Conservation (phyloP, 345 rosid genomes). For the Eucalyptus curtisii region DNA sequence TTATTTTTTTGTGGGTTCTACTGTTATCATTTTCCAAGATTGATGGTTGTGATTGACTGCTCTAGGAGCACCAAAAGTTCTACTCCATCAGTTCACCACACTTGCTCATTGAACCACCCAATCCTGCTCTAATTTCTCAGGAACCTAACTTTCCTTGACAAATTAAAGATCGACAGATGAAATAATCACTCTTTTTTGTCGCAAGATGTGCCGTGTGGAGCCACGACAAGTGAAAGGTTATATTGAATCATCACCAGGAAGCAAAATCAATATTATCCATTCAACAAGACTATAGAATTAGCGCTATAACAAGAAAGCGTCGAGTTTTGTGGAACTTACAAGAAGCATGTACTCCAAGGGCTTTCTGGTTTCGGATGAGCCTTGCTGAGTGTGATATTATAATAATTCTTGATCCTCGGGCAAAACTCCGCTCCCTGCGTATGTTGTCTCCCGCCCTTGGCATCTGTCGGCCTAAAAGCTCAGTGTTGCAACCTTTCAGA, state of each 20-base stretch:
- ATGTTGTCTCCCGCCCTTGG: constrained; percentile 11
- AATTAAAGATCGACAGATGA: background rate
- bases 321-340: constrained; percentile 24
- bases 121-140: background rate
- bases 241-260: background rate
- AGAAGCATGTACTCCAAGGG: constrained; percentile 45
- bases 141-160: background rate
- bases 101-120: background rate
- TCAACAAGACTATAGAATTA: background rate
- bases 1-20: background rate
- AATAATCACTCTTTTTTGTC: background rate
- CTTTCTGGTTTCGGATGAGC: constrained; percentile 5
- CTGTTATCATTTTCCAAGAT: background rate
- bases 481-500: constrained; percentile 1
- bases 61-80: background rate
- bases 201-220: background rate
- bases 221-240: background rate
- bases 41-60: background rate
- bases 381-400: constrained; percentile 8
- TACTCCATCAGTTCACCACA: background rate
- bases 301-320: background rate
- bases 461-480: constrained; percentile 7
- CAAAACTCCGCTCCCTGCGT: constrained; percentile 34
- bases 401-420: constrained; percentile 42
- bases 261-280: background rate